These are phyloP conservation scores for Hymenoscyphus linearis DNA, from an alignment of 2,329 filamentous ascomycete species.

Conservation along the genomic window DNA sequence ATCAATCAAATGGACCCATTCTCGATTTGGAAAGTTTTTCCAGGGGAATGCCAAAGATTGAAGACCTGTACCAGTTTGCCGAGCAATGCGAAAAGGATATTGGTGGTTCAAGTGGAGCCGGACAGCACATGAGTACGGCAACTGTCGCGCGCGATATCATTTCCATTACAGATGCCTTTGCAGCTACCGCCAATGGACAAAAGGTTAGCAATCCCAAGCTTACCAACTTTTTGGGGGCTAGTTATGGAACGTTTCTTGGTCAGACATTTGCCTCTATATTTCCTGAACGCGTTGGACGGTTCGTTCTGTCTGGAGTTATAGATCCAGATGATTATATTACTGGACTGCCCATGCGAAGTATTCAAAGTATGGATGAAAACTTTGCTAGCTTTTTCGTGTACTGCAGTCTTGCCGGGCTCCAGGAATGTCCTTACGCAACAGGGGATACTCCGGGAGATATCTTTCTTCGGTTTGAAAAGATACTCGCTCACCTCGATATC, in stretches of 20 bases:
- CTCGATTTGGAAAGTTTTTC: not conserved
- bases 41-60: too few species aligned
- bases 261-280: constrained; percentile 40
- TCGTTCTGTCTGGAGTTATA: constrained; percentile 30
- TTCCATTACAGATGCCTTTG: constrained; percentile 4
- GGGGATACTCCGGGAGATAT: constrained; percentile 18
- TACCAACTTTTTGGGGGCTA: constrained; percentile 42
- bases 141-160: constrained; percentile 5
- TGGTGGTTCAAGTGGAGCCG: constrained; percentile 2
- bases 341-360: constrained; percentile 37
- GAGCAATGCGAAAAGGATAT: not conserved
- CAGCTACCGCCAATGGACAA: constrained; percentile 21
- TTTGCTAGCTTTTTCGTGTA: constrained; percentile 23
- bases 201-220: not conserved
- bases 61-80: not conserved
- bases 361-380: constrained; percentile 23
- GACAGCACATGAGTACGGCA: constrained; percentile 7
- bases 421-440: constrained; percentile 19
- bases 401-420: constrained; percentile 30
- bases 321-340: constrained; percentile 25
- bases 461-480: constrained; percentile 13
- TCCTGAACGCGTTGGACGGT: constrained; percentile 36
- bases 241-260: constrained; percentile 40
- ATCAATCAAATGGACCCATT: not conserved
- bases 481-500: not conserved